Percentiles rank a stretch among this genome's conserved stretches.
Evolutionary conservation across 2,329 filamentous ascomycete genomes (phyloP).

Genomic region (Thermothelomyces thermophilus): DNA sequence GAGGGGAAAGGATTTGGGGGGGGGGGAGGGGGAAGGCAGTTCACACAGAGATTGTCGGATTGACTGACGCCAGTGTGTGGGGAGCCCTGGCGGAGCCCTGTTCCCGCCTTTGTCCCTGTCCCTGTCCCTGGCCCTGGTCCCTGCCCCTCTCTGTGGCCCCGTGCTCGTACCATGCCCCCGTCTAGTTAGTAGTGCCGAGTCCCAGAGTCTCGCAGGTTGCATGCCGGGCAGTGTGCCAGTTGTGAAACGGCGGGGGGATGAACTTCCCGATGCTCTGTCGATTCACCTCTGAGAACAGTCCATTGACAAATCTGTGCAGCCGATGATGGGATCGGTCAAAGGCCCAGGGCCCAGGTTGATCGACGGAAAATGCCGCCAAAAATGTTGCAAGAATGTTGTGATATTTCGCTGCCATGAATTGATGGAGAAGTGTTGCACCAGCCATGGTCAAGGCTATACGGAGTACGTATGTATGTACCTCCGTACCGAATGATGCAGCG

Average conservation of each 20-base stretch:
- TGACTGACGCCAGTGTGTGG: slow-evolving; percentile 8
- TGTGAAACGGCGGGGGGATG: background rate
- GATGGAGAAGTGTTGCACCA: background rate
- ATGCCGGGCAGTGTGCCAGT: background rate
- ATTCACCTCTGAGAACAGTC: slow-evolving; percentile 6
- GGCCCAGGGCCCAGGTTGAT: background rate
- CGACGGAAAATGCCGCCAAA: background rate
- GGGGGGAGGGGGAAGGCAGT: too few relatives aligned
- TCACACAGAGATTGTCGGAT: too few relatives aligned
- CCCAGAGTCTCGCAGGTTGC: background rate
- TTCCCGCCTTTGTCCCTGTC: slow-evolving; percentile 1
- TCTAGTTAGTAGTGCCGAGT: background rate
- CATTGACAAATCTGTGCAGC: slow-evolving; percentile 20
- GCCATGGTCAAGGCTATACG: background rate
- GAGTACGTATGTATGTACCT: too few relatives aligned
- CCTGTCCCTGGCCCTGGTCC: slow-evolving; percentile 1
- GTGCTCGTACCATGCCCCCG: background rate
- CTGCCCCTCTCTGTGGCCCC: background rate
- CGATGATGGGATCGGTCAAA: slow-evolving; percentile 19
- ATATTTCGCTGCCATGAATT: slow-evolving; percentile 15
- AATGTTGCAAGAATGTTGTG: slow-evolving; percentile 26
- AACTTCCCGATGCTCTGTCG: too few relatives aligned
- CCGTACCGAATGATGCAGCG: background rate
- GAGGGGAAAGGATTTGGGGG: slow-evolving; percentile 11
- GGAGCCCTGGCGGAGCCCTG: background rate